Percentiles rank a stretch among this genome's conserved stretches.
Conservation (phyloP, 2,329 filamentous ascomycete species). For the Neophaeococcomyces mojaviensis region DNA sequence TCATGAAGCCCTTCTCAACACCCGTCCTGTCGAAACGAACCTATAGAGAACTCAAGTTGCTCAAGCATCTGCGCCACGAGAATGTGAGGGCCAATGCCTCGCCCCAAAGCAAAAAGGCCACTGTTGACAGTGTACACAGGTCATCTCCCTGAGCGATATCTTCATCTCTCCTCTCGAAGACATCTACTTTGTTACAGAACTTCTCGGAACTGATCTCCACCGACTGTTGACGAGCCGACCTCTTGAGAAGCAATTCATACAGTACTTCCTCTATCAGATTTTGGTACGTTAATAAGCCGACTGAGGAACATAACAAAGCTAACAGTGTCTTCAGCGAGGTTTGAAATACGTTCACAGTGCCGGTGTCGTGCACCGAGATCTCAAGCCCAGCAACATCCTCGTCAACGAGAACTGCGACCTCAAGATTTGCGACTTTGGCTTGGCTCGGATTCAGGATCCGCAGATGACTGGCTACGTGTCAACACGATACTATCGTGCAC, state of each 20-base stretch:
- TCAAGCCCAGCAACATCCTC: conserved; percentile 98
- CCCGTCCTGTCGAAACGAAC: conserved; percentile 95
- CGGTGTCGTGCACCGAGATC: conserved; percentile 91
- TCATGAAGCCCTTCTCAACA: conserved; percentile 99
- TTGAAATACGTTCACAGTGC: conserved; percentile 99
- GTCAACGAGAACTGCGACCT: conserved; percentile 99
- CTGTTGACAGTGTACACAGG: conserved; percentile 43
- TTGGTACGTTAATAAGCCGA: conserved; percentile 56
- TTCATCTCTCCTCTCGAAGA: conserved; percentile 99
- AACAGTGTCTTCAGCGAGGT: conserved; percentile 58
- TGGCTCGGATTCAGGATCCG: conserved; percentile 95
- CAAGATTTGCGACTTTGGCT: conserved; percentile 98
- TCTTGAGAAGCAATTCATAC: conserved; percentile 98
- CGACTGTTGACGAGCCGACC: conserved; percentile 89
- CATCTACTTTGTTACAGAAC: conserved; percentile 98
- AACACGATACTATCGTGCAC: conserved; percentile 95
- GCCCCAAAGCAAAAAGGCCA: conserved; percentile 14
- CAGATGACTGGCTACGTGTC: conserved; percentile 99
- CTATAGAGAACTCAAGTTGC: conserved; percentile 91
- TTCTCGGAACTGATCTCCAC: conserved; percentile 93
- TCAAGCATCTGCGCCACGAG: conserved; percentile 95
- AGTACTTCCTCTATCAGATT: conserved; percentile 99
- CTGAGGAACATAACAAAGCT: background rate
- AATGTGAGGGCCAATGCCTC: conserved; percentile 59
- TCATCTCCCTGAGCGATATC: conserved; percentile 98